Percentiles rank a stretch among this genome's conserved stretches.
phyloP scores from a whole-genome alignment of 208 protist species.

The Wallacemonas sp. region DNA sequence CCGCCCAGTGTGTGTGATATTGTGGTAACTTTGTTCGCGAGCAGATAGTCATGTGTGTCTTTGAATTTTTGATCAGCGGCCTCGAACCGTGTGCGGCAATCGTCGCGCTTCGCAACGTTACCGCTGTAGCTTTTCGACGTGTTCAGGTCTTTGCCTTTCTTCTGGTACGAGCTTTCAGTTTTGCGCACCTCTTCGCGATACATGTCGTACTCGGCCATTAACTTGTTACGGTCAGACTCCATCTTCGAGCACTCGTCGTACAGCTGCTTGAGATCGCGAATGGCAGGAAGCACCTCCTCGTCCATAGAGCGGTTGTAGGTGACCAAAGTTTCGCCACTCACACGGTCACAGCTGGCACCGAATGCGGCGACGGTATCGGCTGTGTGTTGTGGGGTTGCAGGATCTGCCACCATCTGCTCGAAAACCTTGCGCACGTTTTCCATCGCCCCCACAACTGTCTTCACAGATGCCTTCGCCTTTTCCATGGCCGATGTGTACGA shows the following conservation, averaged over 20 bases:
- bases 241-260: constrained; percentile 47
- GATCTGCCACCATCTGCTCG: constrained; percentile 24
- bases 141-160: constrained; percentile 49
- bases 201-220: constrained; percentile 54
- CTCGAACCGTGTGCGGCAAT: constrained; percentile 30
- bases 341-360: constrained; percentile 23
- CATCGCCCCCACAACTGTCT: constrained; percentile 27
- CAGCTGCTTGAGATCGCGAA: constrained; percentile 27
- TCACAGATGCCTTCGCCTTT: constrained; percentile 31
- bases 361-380: constrained; percentile 26
- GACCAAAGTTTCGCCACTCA: constrained; percentile 17
- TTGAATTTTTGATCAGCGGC: constrained; percentile 43
- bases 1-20: constrained; percentile 16
- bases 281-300: constrained; percentile 20
- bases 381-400: constrained; percentile 16
- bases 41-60: constrained; percentile 33
- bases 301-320: constrained; percentile 37
- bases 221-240: constrained; percentile 36
- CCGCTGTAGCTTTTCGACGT: constrained; percentile 41
- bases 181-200: constrained; percentile 50
- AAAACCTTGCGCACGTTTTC: constrained; percentile 32
- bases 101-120: constrained; percentile 43
- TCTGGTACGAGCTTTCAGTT: constrained; percentile 44
- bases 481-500: constrained; percentile 45
- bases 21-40: constrained; percentile 17